Evolutionary conservation across 108 stramenopile genomes (phyloP).

Genomic region (Nitzschia sp.): DNA sequence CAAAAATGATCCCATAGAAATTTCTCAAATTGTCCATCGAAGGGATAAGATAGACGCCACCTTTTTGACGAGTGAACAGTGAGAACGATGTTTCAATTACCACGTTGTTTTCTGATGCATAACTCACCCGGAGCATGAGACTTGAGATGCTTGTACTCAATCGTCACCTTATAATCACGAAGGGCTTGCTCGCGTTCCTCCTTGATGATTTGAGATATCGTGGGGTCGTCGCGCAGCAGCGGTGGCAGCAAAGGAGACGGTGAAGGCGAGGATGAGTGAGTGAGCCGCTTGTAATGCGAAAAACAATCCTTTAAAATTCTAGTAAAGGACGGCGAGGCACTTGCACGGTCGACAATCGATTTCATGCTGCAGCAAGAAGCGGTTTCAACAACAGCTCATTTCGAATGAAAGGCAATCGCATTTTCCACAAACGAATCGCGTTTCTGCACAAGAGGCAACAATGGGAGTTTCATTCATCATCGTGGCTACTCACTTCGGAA

Average conservation of each 20-base stretch:
- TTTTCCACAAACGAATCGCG: too few species aligned
- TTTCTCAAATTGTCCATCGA: slow-evolving; percentile 73
- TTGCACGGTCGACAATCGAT: background rate
- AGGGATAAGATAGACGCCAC: slow-evolving; percentile 91
- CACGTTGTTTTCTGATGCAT: too few species aligned
- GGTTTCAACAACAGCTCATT: too few species aligned
- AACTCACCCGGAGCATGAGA: slow-evolving; percentile 89
- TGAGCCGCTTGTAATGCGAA: slow-evolving; percentile 6
- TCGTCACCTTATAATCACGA: slow-evolving; percentile 91
- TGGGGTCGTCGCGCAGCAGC: slow-evolving; percentile 5
- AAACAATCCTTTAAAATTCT: slow-evolving; percentile 21
- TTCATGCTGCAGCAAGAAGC: background rate
- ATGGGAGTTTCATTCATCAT: background rate
- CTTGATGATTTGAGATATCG: slow-evolving; percentile 20
- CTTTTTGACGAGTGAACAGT: too few species aligned
- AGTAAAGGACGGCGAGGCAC: background rate
- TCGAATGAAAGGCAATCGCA: too few species aligned
- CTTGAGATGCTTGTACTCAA: slow-evolving; percentile 96
- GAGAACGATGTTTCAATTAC: too few species aligned
- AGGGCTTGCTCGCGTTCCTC: slow-evolving; percentile 87
- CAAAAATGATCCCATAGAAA: slow-evolving; percentile 93
- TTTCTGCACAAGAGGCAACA: too few species aligned
- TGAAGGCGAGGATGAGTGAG: background rate
- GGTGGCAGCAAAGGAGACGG: slow-evolving; percentile 8
- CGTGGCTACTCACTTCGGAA: slow-evolving; percentile 48